phyloP scores from a whole-genome alignment of 2,329 filamentous ascomycete genomes.

The Camptophora hylomeconis region DNA sequence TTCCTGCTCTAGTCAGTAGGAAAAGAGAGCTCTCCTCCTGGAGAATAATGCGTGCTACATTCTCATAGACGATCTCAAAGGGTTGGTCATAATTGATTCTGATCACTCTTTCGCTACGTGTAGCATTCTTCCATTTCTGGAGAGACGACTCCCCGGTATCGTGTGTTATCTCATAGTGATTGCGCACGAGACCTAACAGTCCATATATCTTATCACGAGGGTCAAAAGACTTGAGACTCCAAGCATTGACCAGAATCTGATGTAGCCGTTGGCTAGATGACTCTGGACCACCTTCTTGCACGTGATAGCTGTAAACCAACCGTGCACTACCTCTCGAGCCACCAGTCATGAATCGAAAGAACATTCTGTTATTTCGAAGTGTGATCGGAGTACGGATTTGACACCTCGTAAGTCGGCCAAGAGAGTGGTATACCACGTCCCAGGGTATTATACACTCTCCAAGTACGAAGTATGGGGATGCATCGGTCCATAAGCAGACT shows the following conservation, averaged over 20 bases:
- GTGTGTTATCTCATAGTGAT: neutral
- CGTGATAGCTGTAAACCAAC: slow-evolving; percentile 1
- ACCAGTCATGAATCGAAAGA: too few relatives aligned
- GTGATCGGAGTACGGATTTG: slow-evolving; percentile 1
- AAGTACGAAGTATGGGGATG: slow-evolving; percentile 7
- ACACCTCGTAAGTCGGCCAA: too few relatives aligned
- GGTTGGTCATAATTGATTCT: too few relatives aligned
- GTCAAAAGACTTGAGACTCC: slow-evolving; percentile 7
- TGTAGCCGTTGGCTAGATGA: neutral
- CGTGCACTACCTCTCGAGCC: slow-evolving; percentile 1
- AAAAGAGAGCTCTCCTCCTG: too few relatives aligned
- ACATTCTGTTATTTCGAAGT: too few relatives aligned
- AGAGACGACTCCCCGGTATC: too few relatives aligned
- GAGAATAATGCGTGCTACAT: too few relatives aligned
- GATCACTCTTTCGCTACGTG: too few relatives aligned
- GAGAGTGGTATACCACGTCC: slow-evolving; percentile 1
- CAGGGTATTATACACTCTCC: slow-evolving; percentile 8
- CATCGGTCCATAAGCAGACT: slow-evolving; percentile 6
- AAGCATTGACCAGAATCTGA: slow-evolving; percentile 10
- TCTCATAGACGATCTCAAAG: too few relatives aligned
- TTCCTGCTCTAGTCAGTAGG: too few relatives aligned
- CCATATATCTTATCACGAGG: slow-evolving; percentile 10
- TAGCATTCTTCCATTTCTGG: slow-evolving; percentile 7
- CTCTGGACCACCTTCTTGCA: neutral
- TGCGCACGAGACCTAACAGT: slow-evolving; percentile 8